Base-by-base conservation (phyloP, 2,329 filamentous ascomycete genomes). In the Stagonosporopsis cucurbitacearum region DNA sequence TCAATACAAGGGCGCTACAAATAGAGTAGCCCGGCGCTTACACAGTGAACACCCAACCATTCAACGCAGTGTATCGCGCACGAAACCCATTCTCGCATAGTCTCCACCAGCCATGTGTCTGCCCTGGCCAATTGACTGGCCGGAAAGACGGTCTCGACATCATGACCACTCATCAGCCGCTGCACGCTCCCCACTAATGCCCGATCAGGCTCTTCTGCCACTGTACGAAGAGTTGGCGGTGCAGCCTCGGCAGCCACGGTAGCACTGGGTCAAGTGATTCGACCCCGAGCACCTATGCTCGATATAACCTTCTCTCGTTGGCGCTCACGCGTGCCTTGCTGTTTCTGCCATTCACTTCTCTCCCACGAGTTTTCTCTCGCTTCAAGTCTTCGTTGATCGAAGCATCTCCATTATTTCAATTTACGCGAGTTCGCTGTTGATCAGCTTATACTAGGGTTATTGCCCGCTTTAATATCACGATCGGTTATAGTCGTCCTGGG, bases 371-470 rank as follows among this genome's bases (percentile, higher is more conserved):
- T 57, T 54, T 57, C 57, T 66, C 59, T 62, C 59, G 58, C 57
- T 58, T 59, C 36, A 59, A 67, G 66, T 58, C 70, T 76, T 78
- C 78, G 78, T 80, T 78, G 77, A 79, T 70, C 78, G 78, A 78
- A 77, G 76, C 69, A 66, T 66, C 65, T 65, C 66, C 65, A 72
- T 71, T 67, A 67, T 66, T 68, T 65, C 52, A 66, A 63, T 68
- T 44, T 52, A 25, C 35, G 39, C 39, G 15, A 35, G 15, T 26
- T 36, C 28, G 70, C 79, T 77, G 79, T 80, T 77, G 79, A 81
- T 66, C 79, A 74, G 66, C 60, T 48, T 56, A 50, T 73, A 63
- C 60, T 49, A 58, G 71, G 73, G 70, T 69, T 70, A 67, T 72
- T 63, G 67, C 71, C 72, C 70, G 54, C 48, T 35, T 65, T 72